These are phyloP conservation scores for Batkoa obscura DNA, from an alignment of 371 early-diverging fungal species.

Conservation along the genomic window DNA sequence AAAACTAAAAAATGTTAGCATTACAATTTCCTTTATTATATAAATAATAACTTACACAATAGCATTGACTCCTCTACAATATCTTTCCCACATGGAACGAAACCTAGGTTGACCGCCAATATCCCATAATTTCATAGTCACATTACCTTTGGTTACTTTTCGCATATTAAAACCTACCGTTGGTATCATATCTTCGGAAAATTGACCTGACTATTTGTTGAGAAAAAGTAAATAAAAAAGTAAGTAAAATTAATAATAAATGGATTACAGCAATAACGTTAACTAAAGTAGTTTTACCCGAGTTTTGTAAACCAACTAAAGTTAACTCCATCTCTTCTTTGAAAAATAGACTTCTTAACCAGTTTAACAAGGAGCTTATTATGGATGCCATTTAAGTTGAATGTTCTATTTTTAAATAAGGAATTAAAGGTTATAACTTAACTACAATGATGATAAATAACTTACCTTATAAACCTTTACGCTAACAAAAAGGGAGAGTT, in stretches of 20 bases:
- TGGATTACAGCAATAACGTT: slow-evolving; percentile 86
- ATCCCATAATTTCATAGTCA: slow-evolving; percentile 97
- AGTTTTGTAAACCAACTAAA: slow-evolving; percentile 91
- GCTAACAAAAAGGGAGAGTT: too few relatives aligned
- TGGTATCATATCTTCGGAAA: slow-evolving; percentile 90
- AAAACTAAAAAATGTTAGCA: slow-evolving; percentile 29
- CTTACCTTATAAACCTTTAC: too few relatives aligned
- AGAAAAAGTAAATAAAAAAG: not conserved
- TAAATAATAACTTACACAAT: slow-evolving; percentile 63
- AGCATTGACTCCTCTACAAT: slow-evolving; percentile 86
- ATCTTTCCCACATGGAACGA: slow-evolving; percentile 93
- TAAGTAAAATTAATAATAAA: not conserved
- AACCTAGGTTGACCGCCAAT: slow-evolving; percentile 90
- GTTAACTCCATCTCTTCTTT: slow-evolving; percentile 97
- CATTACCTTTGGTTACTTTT: slow-evolving; percentile 77
- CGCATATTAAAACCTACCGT: slow-evolving; percentile 98
- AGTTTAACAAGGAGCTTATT: slow-evolving; percentile 58
- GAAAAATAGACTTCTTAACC: slow-evolving; percentile 85
- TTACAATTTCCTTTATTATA: not conserved
- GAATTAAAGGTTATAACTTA: too few relatives aligned
- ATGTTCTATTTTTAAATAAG: too few relatives aligned
- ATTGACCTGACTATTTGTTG: slow-evolving; percentile 61
- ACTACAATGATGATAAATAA: too few relatives aligned
- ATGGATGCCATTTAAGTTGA: slow-evolving; percentile 33
- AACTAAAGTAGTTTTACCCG: slow-evolving; percentile 94